These are phyloP conservation scores for Russula emetica DNA, from an alignment of 768 basidiomycete species.

Conservation along the genomic window DNA sequence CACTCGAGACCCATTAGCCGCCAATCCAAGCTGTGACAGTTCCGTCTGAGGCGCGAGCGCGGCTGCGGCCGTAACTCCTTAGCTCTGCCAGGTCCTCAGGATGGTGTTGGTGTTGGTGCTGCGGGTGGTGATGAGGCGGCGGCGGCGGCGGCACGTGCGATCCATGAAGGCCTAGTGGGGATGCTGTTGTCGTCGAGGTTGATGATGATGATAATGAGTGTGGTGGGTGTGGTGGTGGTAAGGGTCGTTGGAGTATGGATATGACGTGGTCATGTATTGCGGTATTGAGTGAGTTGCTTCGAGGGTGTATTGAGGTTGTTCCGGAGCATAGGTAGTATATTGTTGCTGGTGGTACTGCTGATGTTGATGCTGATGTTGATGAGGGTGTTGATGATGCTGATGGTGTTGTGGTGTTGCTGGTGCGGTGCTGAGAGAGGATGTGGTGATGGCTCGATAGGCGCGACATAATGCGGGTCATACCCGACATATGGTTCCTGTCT, in stretches of 20 bases:
- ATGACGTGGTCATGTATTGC: constrained; percentile 11
- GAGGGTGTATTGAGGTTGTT: constrained; percentile 19
- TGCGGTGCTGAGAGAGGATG: background rate
- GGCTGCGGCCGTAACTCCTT: background rate
- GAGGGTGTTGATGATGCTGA: background rate
- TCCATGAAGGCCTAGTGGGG: background rate
- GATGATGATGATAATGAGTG: background rate
- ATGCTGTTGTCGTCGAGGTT: background rate
- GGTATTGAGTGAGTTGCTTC: constrained; percentile 1
- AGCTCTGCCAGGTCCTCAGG: constrained; percentile 7
- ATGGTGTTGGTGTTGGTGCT: background rate
- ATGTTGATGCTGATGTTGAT: background rate
- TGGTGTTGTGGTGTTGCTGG: background rate
- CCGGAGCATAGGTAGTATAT: constrained; percentile 14
- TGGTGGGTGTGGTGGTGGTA: background rate
- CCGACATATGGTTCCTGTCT: constrained; percentile 12
- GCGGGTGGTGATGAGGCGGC: background rate
- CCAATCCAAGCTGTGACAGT: constrained; percentile 56
- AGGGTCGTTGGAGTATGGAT: background rate
- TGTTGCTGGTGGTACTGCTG: constrained; percentile 12
- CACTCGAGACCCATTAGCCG: constrained; percentile 46
- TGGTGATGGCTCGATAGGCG: constrained; percentile 11
- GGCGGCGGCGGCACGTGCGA: background rate
- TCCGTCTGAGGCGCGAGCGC: constrained; percentile 37
- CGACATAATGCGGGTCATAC: constrained; percentile 12